Conservation (phyloP, 345 rosid genomes). For the Hypericum perforatum region DNA sequence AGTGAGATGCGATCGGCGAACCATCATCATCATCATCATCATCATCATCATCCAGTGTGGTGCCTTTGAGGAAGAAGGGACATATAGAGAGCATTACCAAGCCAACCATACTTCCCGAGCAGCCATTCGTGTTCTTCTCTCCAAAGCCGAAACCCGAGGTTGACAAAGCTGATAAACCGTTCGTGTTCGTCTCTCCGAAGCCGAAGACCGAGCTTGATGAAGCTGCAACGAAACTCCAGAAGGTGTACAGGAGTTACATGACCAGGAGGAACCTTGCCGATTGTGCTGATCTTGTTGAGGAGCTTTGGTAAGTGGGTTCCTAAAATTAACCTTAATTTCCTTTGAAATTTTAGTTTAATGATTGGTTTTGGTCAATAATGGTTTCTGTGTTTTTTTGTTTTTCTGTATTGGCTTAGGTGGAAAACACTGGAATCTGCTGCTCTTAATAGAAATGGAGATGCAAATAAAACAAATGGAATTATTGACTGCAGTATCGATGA, state of each 20-base stretch:
- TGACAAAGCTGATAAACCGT: slow-evolving; percentile 46
- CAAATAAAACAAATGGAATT: too few relatives aligned
- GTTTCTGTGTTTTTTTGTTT: not conserved
- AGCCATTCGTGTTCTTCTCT: slow-evolving; percentile 32
- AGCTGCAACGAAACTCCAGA: slow-evolving; percentile 44
- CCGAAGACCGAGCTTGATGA: slow-evolving; percentile 51
- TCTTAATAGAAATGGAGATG: slow-evolving; percentile 28
- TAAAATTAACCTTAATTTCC: slow-evolving; percentile 10
- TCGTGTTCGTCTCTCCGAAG: slow-evolving; percentile 42
- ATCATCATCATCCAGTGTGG: slow-evolving; percentile 4
- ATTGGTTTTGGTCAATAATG: not conserved
- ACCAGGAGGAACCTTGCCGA: slow-evolving; percentile 58
- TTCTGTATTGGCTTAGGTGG: slow-evolving; percentile 34
- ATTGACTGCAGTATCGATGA: too few relatives aligned
- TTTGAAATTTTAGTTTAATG: not conserved
- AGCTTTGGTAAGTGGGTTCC: slow-evolving; percentile 46
- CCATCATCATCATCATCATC: too few relatives aligned
- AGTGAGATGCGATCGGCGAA: too few relatives aligned
- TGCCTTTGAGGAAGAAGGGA: slow-evolving; percentile 7
- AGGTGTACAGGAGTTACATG: slow-evolving; percentile 38
- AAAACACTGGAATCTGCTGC: slow-evolving; percentile 56
- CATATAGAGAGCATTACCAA: slow-evolving; percentile 19
- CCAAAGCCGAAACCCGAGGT: slow-evolving; percentile 52
- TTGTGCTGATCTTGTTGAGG: slow-evolving; percentile 64
- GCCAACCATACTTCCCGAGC: slow-evolving; percentile 40